Base-by-base conservation (phyloP, 108 stramenopile species). In the Skeletonema costatum region DNA sequence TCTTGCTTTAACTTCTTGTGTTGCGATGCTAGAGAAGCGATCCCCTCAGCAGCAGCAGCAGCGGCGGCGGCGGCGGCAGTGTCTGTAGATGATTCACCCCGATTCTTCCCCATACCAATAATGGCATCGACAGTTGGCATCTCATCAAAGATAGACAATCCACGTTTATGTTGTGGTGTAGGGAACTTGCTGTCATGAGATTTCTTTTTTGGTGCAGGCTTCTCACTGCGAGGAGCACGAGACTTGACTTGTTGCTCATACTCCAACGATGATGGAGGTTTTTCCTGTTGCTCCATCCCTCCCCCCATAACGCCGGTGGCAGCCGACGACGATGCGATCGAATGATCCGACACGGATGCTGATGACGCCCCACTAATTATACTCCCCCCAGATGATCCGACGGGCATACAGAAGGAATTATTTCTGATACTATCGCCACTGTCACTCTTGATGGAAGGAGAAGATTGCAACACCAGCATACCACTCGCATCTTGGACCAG, bases 61-160 rank as follows among this genome's bases (percentile, higher is more conserved):
- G 65, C 13, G 3, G 70, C n/a, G n/a, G n/a, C n/a, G n/a, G n/a
- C n/a, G n/a, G n/a, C n/a, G n/a, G n/a, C n/a, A n/a, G n/a, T 31
- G 32, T 39, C 39, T 11, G 39, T 11, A 19, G 64, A 42, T 16
- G 65, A 66, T 0, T 35, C 60, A 38, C 70, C 69, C 31, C 72
- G 75, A 4, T 60, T 48, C 68, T 64, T 63, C 36, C 81, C 73
- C 29, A 70, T 76, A 66, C 75, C 72, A n/a, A 82, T 82, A 42
- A 82, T 82, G 48, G 81, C 81, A 68, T 82, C 71, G 39, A 82
- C 81, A 16, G 71, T 76, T 44, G 46, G 36, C 74, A 82, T 72
- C 4, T 82, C 81, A 44, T 82, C 81, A 59, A 81, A 84, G 58
- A 84, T 76, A 32, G 83, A 84, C 36, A 84, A 70, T 16, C 83